phyloP scores from a whole-genome alignment of 768 basidiomycete genomes.

The Hypholoma fasciculare region DNA sequence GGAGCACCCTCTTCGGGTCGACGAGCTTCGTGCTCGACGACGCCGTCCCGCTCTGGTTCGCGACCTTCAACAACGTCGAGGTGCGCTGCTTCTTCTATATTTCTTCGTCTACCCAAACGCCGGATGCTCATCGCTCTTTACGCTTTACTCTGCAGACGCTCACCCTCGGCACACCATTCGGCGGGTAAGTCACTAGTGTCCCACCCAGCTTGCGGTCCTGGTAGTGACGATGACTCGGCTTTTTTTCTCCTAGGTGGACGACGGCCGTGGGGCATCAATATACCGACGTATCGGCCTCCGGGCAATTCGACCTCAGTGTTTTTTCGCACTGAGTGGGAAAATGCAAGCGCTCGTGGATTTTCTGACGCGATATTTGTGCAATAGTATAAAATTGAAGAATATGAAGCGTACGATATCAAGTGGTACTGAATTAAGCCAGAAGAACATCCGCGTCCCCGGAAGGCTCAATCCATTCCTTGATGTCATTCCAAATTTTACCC shows the following conservation, averaged over 20 bases:
- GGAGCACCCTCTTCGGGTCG: conserved; percentile 21
- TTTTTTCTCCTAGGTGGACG: conserved; percentile 22
- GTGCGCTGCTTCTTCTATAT: conserved; percentile 7
- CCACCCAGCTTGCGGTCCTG: neutral
- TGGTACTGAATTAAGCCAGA: too few species aligned
- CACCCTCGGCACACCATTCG: conserved; percentile 16
- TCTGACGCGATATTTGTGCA: too few species aligned
- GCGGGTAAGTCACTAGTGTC: conserved; percentile 14
- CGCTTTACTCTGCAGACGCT: conserved; percentile 7
- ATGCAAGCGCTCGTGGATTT: too few species aligned
- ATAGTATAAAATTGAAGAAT: too few species aligned
- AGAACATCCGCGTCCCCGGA: too few species aligned
- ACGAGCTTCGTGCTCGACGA: conserved; percentile 17
- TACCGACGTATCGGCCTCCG: conserved; percentile 26
- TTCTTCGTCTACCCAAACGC: too few species aligned
- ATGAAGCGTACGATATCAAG: too few species aligned
- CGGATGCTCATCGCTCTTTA: neutral
- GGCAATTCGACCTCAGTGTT: conserved; percentile 24
- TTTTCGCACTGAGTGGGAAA: conserved; percentile 9
- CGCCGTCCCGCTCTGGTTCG: conserved; percentile 20
- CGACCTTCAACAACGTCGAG: conserved; percentile 20
- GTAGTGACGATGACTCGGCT: neutral
- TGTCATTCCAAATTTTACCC: too few species aligned
- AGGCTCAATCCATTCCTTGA: too few species aligned
- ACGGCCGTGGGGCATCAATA: conserved; percentile 26